Base-by-base conservation (phyloP, 2,329 filamentous ascomycete species). In the Hypoxylon sp. region DNA sequence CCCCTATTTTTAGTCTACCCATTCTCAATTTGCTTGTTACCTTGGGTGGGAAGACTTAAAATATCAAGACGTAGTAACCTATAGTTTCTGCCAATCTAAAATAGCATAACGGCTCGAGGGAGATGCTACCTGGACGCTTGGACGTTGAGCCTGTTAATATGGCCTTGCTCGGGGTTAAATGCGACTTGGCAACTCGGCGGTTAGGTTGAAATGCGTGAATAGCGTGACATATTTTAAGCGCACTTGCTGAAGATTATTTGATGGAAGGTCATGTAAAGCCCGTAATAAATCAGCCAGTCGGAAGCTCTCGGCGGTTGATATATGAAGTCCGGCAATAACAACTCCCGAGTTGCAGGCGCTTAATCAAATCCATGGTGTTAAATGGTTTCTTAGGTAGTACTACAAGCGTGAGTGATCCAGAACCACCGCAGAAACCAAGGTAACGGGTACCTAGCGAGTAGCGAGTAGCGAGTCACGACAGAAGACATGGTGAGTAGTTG, bases 271-370 rank as follows among this genome's bases (percentile, higher is more conserved):
- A 55, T 45, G 61, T 38, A 52, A 58, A 52, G 18, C 40, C 32
- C 24, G 40, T 18, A 33, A 51, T 69, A 53, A 61, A 67, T 56
- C 48, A 61, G 18, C 66, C 64, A 69, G 60, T 67, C 12, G 62
- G n/a, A 62, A 36, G 9, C 20, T 16, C 14, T 38, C 45, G 40
- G 40, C 14, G 24, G 18, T 58, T 52, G 28, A 44, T 20, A 30
- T 48, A n/a, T 60, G n/a, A 60, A n/a, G 33, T 24, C 51, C 61
- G 67, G 67, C 32, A 51, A 52, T 24, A 4, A 55, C 9, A 22
- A 60, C 11, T 51, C 42, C 58, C 61, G 54, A 55, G 58, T 57
- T 32, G 48, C 18, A 61, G 51, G 67, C 61, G 61, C 67, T 61
- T 67, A 67, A 63, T 54, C 12, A 11, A 44, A 22, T 30, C 26